Evolutionary conservation across 2,329 filamentous ascomycete species (phyloP).

Genomic region (Fusarium falciforme): DNA sequence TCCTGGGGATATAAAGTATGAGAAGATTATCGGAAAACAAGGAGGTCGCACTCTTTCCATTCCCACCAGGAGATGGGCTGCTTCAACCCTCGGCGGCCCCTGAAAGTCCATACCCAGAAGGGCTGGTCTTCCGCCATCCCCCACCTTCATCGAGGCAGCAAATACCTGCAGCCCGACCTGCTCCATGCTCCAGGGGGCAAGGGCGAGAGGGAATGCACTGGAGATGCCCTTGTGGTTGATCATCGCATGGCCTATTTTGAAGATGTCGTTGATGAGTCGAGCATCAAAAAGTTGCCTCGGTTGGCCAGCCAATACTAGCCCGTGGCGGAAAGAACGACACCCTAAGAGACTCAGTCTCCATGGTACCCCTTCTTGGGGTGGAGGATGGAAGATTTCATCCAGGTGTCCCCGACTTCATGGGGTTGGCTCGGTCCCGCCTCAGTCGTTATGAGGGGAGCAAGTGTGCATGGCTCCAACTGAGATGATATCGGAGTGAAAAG

Average conservation of each 20-base stretch:
- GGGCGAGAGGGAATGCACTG: background rate
- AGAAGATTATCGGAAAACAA: background rate
- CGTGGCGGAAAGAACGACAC: background rate
- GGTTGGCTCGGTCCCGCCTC: background rate
- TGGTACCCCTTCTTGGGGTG: background rate
- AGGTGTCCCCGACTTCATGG: background rate
- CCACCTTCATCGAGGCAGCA: background rate
- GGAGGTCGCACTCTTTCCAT: background rate
- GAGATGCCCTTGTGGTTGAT: background rate
- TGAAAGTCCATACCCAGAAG: background rate
- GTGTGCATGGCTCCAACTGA: background rate
- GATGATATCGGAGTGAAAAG: background rate
- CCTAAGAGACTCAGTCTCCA: background rate
- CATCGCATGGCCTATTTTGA: background rate
- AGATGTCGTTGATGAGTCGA: background rate
- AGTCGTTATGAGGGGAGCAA: background rate
- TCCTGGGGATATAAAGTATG: background rate
- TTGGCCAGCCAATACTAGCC: background rate
- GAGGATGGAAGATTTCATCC: background rate
- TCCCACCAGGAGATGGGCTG: background rate
- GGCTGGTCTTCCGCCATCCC: background rate
- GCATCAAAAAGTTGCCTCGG: background rate
- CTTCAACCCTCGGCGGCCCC: background rate
- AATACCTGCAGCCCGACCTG: background rate
- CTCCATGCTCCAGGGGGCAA: background rate